Conservation (phyloP, 768 basidiomycete genomes). For the Tephrocybe sp. region DNA sequence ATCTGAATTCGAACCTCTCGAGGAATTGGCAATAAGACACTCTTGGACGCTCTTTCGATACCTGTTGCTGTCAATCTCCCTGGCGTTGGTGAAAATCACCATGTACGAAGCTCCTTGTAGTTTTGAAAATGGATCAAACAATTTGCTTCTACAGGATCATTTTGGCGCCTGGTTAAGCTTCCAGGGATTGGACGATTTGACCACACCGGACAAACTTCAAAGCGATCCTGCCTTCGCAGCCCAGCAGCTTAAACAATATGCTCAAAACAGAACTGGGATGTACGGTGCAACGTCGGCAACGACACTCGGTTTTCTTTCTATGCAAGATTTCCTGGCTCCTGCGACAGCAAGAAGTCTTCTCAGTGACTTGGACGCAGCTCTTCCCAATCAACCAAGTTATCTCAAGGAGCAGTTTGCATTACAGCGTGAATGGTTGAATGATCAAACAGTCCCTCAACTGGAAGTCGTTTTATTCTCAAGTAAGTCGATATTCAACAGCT, state of each 20-base stretch:
- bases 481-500: not conserved
- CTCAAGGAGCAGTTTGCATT: not conserved
- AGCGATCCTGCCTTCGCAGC: not conserved
- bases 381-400: not conserved
- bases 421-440: conserved; percentile 5
- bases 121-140: not conserved
- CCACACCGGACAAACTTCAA: not conserved
- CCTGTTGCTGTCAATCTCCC: conserved; percentile 30
- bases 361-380: conserved; percentile 4
- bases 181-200: not conserved
- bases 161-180: not conserved
- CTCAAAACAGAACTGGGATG: conserved; percentile 4
- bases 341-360: not conserved
- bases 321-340: conserved; percentile 1
- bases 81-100: conserved; percentile 39
- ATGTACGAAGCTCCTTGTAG: not conserved
- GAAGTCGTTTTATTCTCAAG: conserved; percentile 6
- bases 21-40: conserved; percentile 33
- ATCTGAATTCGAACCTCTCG: conserved; percentile 25
- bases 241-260: not conserved
- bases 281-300: conserved; percentile 4
- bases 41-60: conserved; percentile 28
- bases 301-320: conserved; percentile 5
- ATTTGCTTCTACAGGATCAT: conserved; percentile 1
- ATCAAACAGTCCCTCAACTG: conserved; percentile 3